Evolutionary conservation across 192 early-diverging fungal genomes (phyloP).

Genomic region (Coemansia sp.): DNA sequence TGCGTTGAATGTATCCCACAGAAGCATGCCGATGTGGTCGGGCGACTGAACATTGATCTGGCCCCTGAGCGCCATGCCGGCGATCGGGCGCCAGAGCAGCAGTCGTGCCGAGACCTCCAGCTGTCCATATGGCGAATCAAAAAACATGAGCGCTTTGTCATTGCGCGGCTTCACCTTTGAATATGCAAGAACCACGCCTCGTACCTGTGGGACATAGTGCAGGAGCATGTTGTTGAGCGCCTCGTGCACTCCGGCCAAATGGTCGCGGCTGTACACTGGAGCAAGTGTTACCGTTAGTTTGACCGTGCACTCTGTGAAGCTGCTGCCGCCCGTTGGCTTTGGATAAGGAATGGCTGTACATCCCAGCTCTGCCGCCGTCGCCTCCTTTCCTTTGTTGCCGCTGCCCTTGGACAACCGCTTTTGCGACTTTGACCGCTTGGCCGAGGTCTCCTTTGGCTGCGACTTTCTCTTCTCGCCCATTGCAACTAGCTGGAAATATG

Average conservation of each 20-base stretch:
- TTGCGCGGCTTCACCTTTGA: constrained; percentile 61
- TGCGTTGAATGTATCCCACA: constrained; percentile 94
- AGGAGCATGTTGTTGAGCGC: constrained; percentile 51
- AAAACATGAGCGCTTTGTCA: constrained; percentile 64
- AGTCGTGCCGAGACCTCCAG: constrained; percentile 69
- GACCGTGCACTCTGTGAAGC: constrained; percentile 43
- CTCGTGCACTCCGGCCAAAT: constrained; percentile 42
- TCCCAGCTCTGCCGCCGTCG: background rate
- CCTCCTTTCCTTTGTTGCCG: constrained; percentile 3
- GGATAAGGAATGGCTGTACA: constrained; percentile 29
- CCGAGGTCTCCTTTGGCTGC: constrained; percentile 9
- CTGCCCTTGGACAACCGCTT: constrained; percentile 19
- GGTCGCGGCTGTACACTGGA: constrained; percentile 37
- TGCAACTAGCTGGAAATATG: background rate
- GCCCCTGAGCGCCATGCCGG: constrained; percentile 51
- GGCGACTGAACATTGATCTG: constrained; percentile 87
- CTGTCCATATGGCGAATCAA: constrained; percentile 82
- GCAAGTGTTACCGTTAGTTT: constrained; percentile 45
- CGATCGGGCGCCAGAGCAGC: constrained; percentile 74
- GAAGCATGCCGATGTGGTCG: constrained; percentile 89
- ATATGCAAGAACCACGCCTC: constrained; percentile 83
- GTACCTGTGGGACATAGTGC: constrained; percentile 81
- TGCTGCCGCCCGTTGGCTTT: constrained; percentile 13
- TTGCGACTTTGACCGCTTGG: constrained; percentile 28
- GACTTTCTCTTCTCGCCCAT: constrained; percentile 53